Conservation (phyloP, 2,329 filamentous ascomycete species). For the Coleophoma crateriformis region DNA sequence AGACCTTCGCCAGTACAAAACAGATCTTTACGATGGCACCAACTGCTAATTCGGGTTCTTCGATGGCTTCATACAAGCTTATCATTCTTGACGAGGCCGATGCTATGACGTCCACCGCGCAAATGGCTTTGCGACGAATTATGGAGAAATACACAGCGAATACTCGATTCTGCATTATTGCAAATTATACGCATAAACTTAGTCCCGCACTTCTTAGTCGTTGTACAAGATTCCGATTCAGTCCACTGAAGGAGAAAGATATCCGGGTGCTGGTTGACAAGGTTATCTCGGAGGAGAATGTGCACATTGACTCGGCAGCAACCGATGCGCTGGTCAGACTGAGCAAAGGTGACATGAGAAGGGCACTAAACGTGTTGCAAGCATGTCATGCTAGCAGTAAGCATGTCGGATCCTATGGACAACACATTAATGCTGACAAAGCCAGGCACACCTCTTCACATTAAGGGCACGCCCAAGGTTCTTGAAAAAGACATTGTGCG, state of each 20-base stretch:
- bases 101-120: constrained; percentile 97
- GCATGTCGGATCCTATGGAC: constrained; percentile 14
- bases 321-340: constrained; percentile 78
- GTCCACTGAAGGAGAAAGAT: constrained; percentile 82
- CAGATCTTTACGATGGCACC: constrained; percentile 81
- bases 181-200: constrained; percentile 98
- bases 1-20: constrained; percentile 96
- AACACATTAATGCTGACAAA: constrained; percentile 1
- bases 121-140: constrained; percentile 93
- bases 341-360: constrained; percentile 93
- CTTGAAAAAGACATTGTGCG: constrained; percentile 62
- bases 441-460: constrained; percentile 62
- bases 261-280: constrained; percentile 82
- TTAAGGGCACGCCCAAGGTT: constrained; percentile 52
- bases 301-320: constrained; percentile 78
- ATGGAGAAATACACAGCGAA: constrained; percentile 99
- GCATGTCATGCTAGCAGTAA: constrained; percentile 91
- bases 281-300: constrained; percentile 80
- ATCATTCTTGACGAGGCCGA: constrained; percentile 99
- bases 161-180: constrained; percentile 96
- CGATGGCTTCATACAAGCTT: constrained; percentile 78
- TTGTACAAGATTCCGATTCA: constrained; percentile 94
- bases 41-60: constrained; percentile 37
- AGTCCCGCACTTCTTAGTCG: constrained; percentile 87
- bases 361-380: constrained; percentile 91